These are phyloP conservation scores for Epichloe brachyelytri DNA, from an alignment of 2,329 filamentous ascomycete species.

Conservation along the genomic window DNA sequence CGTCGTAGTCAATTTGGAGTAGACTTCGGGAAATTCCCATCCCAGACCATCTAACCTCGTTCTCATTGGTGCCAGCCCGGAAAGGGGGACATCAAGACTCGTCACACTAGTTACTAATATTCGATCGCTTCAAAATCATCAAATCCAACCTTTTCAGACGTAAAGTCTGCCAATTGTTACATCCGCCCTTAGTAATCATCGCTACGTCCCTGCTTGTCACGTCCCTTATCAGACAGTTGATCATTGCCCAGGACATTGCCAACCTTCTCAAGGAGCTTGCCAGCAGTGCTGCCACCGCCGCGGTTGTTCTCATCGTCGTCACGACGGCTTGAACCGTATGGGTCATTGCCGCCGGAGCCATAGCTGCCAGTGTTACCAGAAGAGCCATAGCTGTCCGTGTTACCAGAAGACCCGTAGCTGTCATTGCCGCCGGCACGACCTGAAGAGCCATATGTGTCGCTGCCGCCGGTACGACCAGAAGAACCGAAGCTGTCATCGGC, in stretches of 20 bases:
- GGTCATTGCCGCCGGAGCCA: slow-evolving; percentile 3
- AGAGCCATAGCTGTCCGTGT: slow-evolving; percentile 12
- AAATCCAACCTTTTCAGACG: too few species aligned
- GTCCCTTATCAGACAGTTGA: slow-evolving; percentile 24
- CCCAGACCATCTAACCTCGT: too few species aligned
- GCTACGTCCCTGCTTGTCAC: slow-evolving; percentile 21
- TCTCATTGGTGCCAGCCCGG: too few species aligned
- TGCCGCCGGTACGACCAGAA: slow-evolving; percentile 7
- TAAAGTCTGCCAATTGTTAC: neutral
- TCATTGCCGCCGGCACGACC: too few species aligned
- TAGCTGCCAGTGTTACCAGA: slow-evolving; percentile 3
- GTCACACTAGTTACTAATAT: too few species aligned
- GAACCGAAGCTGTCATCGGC: slow-evolving; percentile 9
- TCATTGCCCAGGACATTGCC: slow-evolving; percentile 35
- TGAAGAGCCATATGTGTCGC: slow-evolving; percentile 2
- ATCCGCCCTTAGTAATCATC: slow-evolving; percentile 11
- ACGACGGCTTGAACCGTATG: slow-evolving; percentile 3
- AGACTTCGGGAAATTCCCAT: too few species aligned
- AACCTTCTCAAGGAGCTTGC: slow-evolving; percentile 47
- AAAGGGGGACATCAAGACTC: too few species aligned
- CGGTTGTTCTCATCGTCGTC: slow-evolving; percentile 4
- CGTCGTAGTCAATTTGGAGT: too few species aligned
- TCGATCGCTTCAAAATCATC: neutral
- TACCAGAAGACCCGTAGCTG: slow-evolving; percentile 8
- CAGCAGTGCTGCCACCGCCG: slow-evolving; percentile 32